Evolutionary conservation across 2,329 filamentous ascomycete species (phyloP), one percentile per base, ranked within the genome.

Genomic region (Penicillium sp.): DNA sequence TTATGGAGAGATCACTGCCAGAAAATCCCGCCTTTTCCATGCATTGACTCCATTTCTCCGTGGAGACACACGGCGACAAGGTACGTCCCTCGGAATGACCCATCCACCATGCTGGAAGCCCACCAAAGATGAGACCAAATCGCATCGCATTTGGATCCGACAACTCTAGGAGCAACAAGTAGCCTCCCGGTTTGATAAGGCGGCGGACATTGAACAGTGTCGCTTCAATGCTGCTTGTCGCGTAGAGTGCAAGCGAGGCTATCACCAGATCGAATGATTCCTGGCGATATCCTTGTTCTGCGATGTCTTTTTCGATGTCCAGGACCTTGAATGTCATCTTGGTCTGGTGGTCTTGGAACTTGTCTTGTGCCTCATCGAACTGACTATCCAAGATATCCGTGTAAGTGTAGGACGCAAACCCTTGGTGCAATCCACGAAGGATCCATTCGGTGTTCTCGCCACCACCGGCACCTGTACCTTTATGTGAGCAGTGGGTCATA

Each of bases 141-240:
- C 67, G 65, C 47, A 70, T 65, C 2, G 59, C 29, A 6, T 59
- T 57, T 5, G 60, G 53, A 13, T 66, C 50, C 1, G 67, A 74
- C 1, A 76, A 55, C 55, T 84, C 81, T 1, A 78, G 43, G 0
- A 80, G 44, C 3, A 82, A 35, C 1, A 84, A 64, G 54, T 77
- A 77, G 0, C 81, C 82, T 2, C 79, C 80, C 2, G 81, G 77
- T 48, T 73, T 77, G 0, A 81, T 63, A 0, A 81, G 61, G 0
- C 58, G 59, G 0, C 77, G 71, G 0, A 73, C 61, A 52, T 80
- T 74, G 3, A 31, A 21, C 0, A 68, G 47, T 6, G 63, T 63
- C 3, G 16, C 21, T n/a, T 61, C 57, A 71, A 59, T 31, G 63
- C 71, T 46, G 63, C 27, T 67, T 22, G 45, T 68, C 0, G 77